phyloP scores from a whole-genome alignment of 345 rosid genomes.

The Hibiscus mutabilis region DNA sequence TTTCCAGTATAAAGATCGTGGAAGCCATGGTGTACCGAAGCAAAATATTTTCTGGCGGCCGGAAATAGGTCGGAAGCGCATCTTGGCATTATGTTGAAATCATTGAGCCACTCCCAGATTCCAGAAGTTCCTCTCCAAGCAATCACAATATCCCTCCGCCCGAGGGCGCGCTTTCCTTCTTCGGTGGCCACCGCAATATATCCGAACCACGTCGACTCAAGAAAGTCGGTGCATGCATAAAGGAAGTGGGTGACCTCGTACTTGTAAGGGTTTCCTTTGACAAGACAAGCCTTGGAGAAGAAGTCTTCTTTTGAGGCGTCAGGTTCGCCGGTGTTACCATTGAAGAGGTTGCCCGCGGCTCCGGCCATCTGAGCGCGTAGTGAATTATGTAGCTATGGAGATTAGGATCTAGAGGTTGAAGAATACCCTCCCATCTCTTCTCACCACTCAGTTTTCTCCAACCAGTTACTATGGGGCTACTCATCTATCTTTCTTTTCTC shows the following conservation, averaged over 20 bases:
- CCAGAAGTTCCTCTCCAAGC: conserved; percentile 42
- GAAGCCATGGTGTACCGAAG: too few relatives aligned
- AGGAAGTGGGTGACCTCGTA: conserved; percentile 33
- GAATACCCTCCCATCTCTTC: conserved; percentile 27
- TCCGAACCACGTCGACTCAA: conserved; percentile 7
- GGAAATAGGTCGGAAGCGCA: not conserved
- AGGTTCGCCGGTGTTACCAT: not conserved
- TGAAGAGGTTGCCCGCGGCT: conserved; percentile 26
- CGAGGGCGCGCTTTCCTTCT: conserved; percentile 29
- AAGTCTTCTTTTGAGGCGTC: conserved; percentile 17
- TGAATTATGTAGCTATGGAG: conserved; percentile 35
- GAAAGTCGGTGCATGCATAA: conserved; percentile 17
- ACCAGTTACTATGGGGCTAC: conserved; percentile 16
- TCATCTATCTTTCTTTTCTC: not conserved
- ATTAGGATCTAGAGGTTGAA: conserved; percentile 41
- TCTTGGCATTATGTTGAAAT: not conserved
- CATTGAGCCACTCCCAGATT: not conserved
- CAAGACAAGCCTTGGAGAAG: conserved; percentile 28
- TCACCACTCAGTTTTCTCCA: conserved; percentile 39
- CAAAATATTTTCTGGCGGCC: too few relatives aligned
- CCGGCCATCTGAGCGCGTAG: conserved; percentile 38
- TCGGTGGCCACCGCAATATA: conserved; percentile 43
- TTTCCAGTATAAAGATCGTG: too few relatives aligned
- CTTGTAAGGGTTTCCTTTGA: conserved; percentile 31
- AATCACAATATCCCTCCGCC: conserved; percentile 43